Base-by-base conservation (phyloP, 1,139 yeast genomes). In the Geotrichum restrictum region DNA sequence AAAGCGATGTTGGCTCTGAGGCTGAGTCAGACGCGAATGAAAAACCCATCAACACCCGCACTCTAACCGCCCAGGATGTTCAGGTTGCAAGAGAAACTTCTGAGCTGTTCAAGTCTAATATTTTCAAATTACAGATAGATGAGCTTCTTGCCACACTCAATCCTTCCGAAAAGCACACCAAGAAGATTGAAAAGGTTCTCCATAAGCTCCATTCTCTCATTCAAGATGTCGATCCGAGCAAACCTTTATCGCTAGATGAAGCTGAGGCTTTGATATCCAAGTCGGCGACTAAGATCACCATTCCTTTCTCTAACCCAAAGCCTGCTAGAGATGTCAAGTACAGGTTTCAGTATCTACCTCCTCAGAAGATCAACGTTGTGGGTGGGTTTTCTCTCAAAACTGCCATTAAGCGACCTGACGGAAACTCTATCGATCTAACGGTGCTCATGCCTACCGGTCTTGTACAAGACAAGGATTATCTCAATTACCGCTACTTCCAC, bases 51-150 rank as follows among this genome's bases (percentile, higher is more conserved):
- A 49, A 49, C 21, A 32, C 24, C n/a, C 48, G 22, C 22, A n/a
- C 48, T 5, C 41, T 51, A 44, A 76, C 88, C 0, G 88, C 96
- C 1, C 93, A 88, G 62, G 96, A 93, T 55, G 82, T 91, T 45
- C 96, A 91, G 64, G 77, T 86, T 2, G 96, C 97, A 0, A 77
- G 96, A 62, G 97, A 91, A 67, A 87, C 98, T 0, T 94, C 96
- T 0, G 97, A 89, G 66, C 73, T 91, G 48, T 93, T 91, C 79
- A 88, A 89, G 65, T 88, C 96, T 13, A 91, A 91, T 69, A 88
- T 93, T 54, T 91, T 93, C 80, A 93, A 93, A 69, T 73, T 93
- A 55, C 96, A 93, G 71, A 89, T 91, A 53, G 98, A 91, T 68
- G 98, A 91, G 66, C 74, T 93, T 41, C 73, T 93, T 64, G 80